phyloP scores from a whole-genome alignment of 306 rosid species.

The Ammopiptanthus mongolicus region DNA sequence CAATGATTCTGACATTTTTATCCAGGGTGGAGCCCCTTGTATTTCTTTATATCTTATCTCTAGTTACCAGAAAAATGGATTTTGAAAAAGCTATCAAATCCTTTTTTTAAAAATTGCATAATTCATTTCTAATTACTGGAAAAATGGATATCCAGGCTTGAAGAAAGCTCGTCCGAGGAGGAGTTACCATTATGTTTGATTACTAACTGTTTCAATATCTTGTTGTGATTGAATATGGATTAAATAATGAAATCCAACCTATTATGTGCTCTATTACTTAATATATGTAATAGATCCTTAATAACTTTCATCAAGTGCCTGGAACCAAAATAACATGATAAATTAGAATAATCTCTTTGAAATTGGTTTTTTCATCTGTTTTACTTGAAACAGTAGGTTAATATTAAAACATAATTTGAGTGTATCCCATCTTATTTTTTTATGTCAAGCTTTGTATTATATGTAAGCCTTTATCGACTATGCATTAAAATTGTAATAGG shows the following conservation, averaged over 20 bases:
- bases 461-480: conserved; percentile 7
- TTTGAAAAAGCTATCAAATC: conserved; percentile 7
- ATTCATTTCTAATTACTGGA: neutral
- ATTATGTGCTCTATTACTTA: neutral
- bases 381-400: neutral
- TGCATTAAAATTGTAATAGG: conserved; percentile 45
- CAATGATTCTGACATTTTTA: conserved; percentile 14
- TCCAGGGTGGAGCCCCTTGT: neutral
- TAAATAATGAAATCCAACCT: neutral
- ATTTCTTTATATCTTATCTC: neutral
- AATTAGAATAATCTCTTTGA: neutral
- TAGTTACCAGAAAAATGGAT: neutral
- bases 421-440: neutral
- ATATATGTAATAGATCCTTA: neutral
- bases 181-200: neutral
- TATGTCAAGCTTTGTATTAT: neutral
- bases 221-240: conserved; percentile 6
- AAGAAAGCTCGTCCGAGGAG: neutral
- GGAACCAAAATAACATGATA: neutral
- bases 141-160: neutral
- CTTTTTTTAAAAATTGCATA: neutral
- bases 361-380: neutral
- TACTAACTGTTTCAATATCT: neutral
- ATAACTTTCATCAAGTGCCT: neutral
- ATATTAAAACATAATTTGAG: neutral